phyloP scores from a whole-genome alignment of 192 early-diverging fungal species.

The Coemansia aciculifera region DNA sequence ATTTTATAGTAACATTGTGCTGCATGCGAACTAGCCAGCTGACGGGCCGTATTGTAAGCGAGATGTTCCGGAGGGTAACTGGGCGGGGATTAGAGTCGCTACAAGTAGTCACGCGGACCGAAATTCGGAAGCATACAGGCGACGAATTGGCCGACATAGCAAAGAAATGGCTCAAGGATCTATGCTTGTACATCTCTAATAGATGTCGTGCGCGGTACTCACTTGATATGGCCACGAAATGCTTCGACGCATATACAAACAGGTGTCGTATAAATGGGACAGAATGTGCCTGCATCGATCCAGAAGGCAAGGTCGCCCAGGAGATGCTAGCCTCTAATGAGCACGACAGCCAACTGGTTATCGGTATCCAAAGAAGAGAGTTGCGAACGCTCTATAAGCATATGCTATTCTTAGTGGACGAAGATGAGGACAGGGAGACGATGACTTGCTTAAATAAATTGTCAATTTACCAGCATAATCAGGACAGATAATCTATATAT shows the following conservation, averaged over 20 bases:
- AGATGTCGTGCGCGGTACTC: neutral
- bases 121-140: neutral
- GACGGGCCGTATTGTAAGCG: neutral
- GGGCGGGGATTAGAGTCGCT: neutral
- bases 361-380: constrained; percentile 7
- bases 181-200: constrained; percentile 7
- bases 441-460: constrained; percentile 7
- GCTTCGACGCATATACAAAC: constrained; percentile 12
- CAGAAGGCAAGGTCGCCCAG: constrained; percentile 3
- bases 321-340: constrained; percentile 18
- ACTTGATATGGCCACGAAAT: constrained; percentile 19
- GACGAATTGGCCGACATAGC: constrained; percentile 9
- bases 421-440: neutral
- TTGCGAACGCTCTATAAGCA: constrained; percentile 29
- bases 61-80: constrained; percentile 18
- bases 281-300: neutral
- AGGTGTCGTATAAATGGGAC: neutral
- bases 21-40: constrained; percentile 1
- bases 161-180: constrained; percentile 9
- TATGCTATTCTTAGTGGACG: constrained; percentile 19
- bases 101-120: constrained; percentile 8
- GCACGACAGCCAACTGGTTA: constrained; percentile 17
- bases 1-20: constrained; percentile 14
- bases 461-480: neutral
- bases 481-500: neutral